Conservation (phyloP, 352 stramenopile species). For the Phytophthora parvispora region DNA sequence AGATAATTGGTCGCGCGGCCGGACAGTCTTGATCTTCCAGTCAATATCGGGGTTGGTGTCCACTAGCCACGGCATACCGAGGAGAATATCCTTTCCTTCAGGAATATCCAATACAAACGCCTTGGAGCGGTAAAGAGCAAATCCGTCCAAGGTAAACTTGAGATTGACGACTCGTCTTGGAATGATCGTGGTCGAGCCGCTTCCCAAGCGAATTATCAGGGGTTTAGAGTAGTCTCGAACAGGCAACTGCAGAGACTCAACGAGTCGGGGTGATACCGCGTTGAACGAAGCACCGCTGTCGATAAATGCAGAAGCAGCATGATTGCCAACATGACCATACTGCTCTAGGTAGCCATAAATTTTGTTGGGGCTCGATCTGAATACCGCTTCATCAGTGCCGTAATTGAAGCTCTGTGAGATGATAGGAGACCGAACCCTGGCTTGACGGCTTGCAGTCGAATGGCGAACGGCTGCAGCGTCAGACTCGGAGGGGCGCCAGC, state of each 20-base stretch:
- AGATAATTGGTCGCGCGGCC: neutral
- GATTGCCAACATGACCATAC: neutral
- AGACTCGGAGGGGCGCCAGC: conserved; percentile 5
- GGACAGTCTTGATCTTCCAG: neutral
- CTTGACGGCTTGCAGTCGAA: conserved; percentile 2
- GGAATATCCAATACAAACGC: conserved; percentile 11
- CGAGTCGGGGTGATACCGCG: neutral
- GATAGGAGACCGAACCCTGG: neutral
- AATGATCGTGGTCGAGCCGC: neutral
- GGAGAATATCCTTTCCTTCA: conserved; percentile 5
- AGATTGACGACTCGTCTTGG: neutral
- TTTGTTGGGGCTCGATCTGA: neutral
- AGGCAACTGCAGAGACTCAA: neutral
- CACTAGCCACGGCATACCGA: conserved; percentile 9
- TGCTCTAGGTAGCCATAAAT: conserved; percentile 12
- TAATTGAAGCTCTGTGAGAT: neutral
- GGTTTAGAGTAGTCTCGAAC: conserved; percentile 5
- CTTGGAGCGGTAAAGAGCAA: neutral
- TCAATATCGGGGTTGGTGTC: neutral
- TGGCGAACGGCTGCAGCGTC: conserved; percentile 6
- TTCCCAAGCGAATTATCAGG: conserved; percentile 1
- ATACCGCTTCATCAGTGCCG: neutral
- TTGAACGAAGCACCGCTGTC: conserved; percentile 7
- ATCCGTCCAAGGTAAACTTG: conserved; percentile 1
- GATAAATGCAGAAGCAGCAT: conserved; percentile 7